phyloP scores from a whole-genome alignment of 768 basidiomycete species.

The Gloeophyllum trabeum region DNA sequence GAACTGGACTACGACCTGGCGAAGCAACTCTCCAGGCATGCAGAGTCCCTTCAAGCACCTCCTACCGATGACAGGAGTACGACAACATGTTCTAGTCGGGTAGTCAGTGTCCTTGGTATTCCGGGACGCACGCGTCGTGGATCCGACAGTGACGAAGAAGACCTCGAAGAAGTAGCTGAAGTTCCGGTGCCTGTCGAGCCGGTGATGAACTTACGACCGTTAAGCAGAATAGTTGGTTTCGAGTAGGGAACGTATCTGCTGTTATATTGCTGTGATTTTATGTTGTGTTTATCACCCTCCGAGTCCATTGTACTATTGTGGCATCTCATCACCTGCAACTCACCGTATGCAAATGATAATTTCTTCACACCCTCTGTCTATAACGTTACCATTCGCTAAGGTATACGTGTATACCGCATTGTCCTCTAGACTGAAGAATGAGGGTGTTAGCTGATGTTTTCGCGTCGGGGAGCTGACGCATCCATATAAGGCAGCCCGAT shows the following conservation, averaged over 20 bases:
- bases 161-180: constrained; percentile 38
- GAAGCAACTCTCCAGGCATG: constrained; percentile 37
- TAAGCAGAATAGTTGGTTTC: constrained; percentile 52
- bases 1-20: constrained; percentile 59
- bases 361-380: no score
- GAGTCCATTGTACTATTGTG: no score
- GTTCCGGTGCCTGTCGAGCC: constrained; percentile 31
- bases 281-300: no score
- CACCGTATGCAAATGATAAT: no score
- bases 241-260: constrained; percentile 14
- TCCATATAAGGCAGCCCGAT: no score
- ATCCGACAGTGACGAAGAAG: constrained; percentile 51
- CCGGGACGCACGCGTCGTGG: constrained; percentile 33
- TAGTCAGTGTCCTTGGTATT: constrained; percentile 53
- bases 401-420: no score
- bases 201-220: constrained; percentile 44
- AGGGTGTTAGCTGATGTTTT: no score
- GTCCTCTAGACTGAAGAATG: no score
- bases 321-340: no score
- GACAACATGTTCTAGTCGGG: constrained; percentile 23
- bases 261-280: no score
- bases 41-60: constrained; percentile 30
- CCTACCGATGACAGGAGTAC: background rate
- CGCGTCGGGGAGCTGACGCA: no score
- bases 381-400: no score